Evolutionary conservation across 2,329 filamentous ascomycete genomes (phyloP).

Genomic region (Colletotrichum ledebouriae): DNA sequence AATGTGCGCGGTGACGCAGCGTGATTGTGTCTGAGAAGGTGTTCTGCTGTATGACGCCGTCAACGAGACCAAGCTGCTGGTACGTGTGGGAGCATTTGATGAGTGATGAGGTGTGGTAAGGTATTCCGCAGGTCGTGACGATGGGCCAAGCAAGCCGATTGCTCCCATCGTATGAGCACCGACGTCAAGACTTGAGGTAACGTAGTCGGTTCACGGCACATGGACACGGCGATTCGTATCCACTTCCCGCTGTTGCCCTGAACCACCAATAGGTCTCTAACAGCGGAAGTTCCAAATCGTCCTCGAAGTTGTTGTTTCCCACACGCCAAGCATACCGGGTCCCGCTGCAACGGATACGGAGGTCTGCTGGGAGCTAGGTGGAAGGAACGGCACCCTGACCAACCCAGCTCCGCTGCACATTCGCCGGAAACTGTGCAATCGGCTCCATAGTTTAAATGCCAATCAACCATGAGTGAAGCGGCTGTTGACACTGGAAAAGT

Average conservation of each 20-base stretch:
- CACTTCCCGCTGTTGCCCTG: not conserved
- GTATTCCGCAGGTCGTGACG: slow-evolving; percentile 14
- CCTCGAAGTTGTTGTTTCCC: not conserved
- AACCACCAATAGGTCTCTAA: no score
- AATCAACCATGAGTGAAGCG: not conserved
- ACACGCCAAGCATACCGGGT: not conserved
- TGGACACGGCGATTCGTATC: not conserved
- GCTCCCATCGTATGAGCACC: slow-evolving; percentile 33
- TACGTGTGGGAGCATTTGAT: slow-evolving; percentile 14
- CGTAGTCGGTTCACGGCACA: not conserved
- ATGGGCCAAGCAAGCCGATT: slow-evolving; percentile 19
- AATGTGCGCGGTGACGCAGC: slow-evolving; percentile 29
- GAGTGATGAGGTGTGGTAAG: slow-evolving; percentile 12
- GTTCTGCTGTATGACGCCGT: slow-evolving; percentile 20
- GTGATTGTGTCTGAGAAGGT: not conserved
- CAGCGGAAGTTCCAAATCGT: not conserved
- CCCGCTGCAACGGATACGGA: slow-evolving; percentile 26
- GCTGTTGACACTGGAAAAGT: not conserved
- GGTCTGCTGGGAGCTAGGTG: slow-evolving; percentile 3
- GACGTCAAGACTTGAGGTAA: not conserved
- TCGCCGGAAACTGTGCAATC: slow-evolving; percentile 7
- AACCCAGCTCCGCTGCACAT: slow-evolving; percentile 6
- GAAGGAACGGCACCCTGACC: slow-evolving; percentile 21
- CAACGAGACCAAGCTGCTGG: slow-evolving; percentile 31
- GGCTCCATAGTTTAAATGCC: slow-evolving; percentile 18